Evolutionary conservation across 2,329 filamentous ascomycete genomes (phyloP).

Genomic region (Emergomyces orientalis): DNA sequence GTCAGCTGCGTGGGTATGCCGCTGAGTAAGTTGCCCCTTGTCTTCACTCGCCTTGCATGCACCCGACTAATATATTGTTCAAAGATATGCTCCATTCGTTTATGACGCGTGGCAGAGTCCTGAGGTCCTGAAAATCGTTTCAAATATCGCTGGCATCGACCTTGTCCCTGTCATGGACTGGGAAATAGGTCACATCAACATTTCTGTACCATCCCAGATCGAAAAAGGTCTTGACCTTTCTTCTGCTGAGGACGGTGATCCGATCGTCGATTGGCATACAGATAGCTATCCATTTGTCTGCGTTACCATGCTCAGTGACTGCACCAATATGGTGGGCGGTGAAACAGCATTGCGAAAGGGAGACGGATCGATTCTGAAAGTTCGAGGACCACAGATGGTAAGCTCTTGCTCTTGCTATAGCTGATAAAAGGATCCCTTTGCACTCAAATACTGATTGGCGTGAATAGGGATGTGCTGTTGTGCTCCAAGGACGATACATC

Average conservation of each 20-base stretch:
- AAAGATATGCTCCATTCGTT: slow-evolving; percentile 54
- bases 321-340: slow-evolving; percentile 53
- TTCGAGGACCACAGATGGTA: slow-evolving; percentile 53
- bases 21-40: slow-evolving; percentile 40
- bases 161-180: slow-evolving; percentile 46
- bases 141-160: slow-evolving; percentile 47
- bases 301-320: slow-evolving; percentile 58
- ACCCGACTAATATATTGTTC: neutral
- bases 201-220: slow-evolving; percentile 43
- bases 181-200: slow-evolving; percentile 50
- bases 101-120: slow-evolving; percentile 54
- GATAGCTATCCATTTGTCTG: slow-evolving; percentile 62
- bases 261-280: slow-evolving; percentile 54
- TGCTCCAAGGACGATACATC: slow-evolving; percentile 60
- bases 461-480: slow-evolving; percentile 50
- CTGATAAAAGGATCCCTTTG: neutral
- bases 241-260: slow-evolving; percentile 42
- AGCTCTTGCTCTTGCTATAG: slow-evolving; percentile 15
- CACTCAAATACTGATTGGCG: slow-evolving; percentile 7
- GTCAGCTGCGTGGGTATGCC: slow-evolving; percentile 47
- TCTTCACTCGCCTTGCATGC: neutral
- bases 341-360: slow-evolving; percentile 53
- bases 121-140: slow-evolving; percentile 41
- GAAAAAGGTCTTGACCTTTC: slow-evolving; percentile 37
- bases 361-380: slow-evolving; percentile 47